Evolutionary conservation across 2,329 filamentous ascomycete species (phyloP), one percentile per base, ranked within the genome.

Genomic region (Tolypocladium amazonense): DNA sequence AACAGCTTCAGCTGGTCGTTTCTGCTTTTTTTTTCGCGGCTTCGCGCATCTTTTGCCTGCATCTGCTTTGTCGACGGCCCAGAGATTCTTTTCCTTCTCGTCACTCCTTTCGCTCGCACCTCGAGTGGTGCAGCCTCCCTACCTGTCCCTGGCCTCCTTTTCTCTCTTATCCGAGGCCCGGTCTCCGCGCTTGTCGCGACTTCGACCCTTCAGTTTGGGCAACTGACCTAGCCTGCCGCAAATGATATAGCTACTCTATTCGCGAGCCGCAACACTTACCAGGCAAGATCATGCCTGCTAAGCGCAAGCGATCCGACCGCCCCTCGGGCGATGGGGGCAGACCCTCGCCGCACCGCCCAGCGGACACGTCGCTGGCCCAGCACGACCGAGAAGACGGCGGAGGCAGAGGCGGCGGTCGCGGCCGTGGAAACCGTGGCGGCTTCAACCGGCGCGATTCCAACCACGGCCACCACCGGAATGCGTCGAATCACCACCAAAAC

Each of bases 331-430:
- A 85, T 60, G 76, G 74, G 59, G 73, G 73, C 63, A 78, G 85
- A 62, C 84, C 84, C 25, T 81, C 85, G 57, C 85, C 86, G 57
- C 84, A 88, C 72, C 82, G 84, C 39, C 84, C 85, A 55, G 79
- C 76, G 58, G 81, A 86, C 65, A 80, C 80, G 8, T 68, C 73
- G 45, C 68, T 85, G 59, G 82, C 75, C 52, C 83, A 85, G 63
- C 82, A 86, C 70, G 84, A 87, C 59, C 73, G 80, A 72, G 78
- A 80, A 64, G 77, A 82, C 67, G 75, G 74, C 45, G 72, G 74
- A 64, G 76, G 76, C 56, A 72, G 76, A 61, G 74, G 78, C 62
- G 77, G 80, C 58, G 75, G 76, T 61, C 77, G 81, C 61, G 75
- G 77, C n/a, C 73, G 79, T 63, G 62, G 62, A n/a, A 25, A 56